Base-by-base conservation (phyloP, 169 alveolate genomes). In the Cyclospora cayetanensis region DNA sequence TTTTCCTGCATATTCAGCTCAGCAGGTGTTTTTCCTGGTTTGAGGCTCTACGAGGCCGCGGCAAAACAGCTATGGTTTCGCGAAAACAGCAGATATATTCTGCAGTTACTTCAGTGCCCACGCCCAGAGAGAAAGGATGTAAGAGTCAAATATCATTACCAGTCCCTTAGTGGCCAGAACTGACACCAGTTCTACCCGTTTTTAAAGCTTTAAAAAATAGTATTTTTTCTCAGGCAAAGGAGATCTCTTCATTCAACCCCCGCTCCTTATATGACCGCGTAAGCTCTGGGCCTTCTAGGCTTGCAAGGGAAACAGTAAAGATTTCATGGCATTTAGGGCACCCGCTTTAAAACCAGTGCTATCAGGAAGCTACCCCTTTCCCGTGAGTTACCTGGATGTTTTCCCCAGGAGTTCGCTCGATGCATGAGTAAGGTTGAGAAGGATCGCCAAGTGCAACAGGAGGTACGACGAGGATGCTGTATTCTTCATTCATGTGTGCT, bases 211-310 rank as follows among this genome's bases (percentile, higher is more conserved):
- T 15, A 46, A 1, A 20, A n/a, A 5, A 31, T 0, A n/a, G 35
- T 60, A 60, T 60, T 15, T 34, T 18, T 4, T 18, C 39, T 9
- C 74, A 80, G 89, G 37, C 20, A 42, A 52, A 18, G 46, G 76
- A 53, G 89, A 80, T 2, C 29, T 31, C 35, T 80, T 42, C 39
- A 50, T 34, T 80, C 76, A 39, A 80, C 50, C 50, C 72, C 4
- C 89, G 89, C 55, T 46, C 89, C 35, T 4, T 50, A 31, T 80
- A 80, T 50, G 89, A 80, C 27, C 89, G 89, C 55, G 89, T 80
- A 80, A 41, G 89, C 35, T n/a, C n/a, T n/a, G n/a, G n/a, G n/a
- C n/a, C n/a, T n/a, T n/a, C n/a, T n/a, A n/a, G n/a, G n/a, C n/a
- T n/a, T n/a, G n/a, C n/a, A n/a, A n/a, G n/a, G n/a, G n/a, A n/a